A percentile compares a stretch with the other conserved stretches of the same genome.
These are phyloP conservation scores for Penicillium dipodomyicola DNA, from an alignment of 495 filamentous ascomycete genomes.

Conservation along the genomic window DNA sequence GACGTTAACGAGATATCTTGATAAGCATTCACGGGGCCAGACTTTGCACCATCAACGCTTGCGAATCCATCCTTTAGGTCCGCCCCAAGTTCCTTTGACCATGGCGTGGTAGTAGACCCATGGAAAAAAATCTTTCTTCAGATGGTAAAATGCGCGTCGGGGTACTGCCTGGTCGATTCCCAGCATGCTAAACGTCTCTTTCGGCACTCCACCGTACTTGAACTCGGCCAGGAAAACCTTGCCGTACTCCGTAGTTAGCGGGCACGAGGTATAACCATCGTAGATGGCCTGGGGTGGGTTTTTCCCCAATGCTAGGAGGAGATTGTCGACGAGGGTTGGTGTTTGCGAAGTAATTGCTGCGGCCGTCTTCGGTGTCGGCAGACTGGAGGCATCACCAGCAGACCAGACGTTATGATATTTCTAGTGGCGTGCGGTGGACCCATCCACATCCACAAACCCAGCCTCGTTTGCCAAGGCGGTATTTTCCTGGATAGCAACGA, in stretches of 20 bases:
- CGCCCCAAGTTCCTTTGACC: constrained; percentile 61
- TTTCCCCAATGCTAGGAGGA: constrained; percentile 53
- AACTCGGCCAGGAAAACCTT: constrained; percentile 70
- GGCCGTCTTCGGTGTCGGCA: constrained; percentile 67
- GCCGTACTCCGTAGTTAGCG: constrained; percentile 60
- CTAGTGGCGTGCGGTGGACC: constrained; percentile 55
- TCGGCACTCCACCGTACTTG: constrained; percentile 67
- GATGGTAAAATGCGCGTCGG: constrained; percentile 55
- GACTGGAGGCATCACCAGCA: constrained; percentile 63
- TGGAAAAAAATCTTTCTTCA: constrained; percentile 73
- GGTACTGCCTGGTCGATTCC: constrained; percentile 58
- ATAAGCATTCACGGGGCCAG: too few species aligned
- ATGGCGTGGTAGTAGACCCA: constrained; percentile 60
- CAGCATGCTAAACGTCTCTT: constrained; percentile 63
- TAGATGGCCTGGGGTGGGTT: constrained; percentile 52
- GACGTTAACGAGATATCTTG: too few species aligned
- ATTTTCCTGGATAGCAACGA: constrained; percentile 60
- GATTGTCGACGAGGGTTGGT: constrained; percentile 56
- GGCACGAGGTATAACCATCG: constrained; percentile 69
- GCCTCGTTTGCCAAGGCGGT: constrained; percentile 56
- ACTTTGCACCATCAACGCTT: too few species aligned
- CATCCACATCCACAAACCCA: constrained; percentile 64
- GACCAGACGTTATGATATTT: constrained; percentile 66
- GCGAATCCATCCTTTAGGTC: constrained; percentile 59
- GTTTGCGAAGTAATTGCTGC: constrained; percentile 64